A percentile compares a stretch with the other conserved stretches of the same genome.
These are phyloP conservation scores for Sporothrix globosa DNA, from an alignment of 2,329 filamentous ascomycete species.

Conservation along the genomic window DNA sequence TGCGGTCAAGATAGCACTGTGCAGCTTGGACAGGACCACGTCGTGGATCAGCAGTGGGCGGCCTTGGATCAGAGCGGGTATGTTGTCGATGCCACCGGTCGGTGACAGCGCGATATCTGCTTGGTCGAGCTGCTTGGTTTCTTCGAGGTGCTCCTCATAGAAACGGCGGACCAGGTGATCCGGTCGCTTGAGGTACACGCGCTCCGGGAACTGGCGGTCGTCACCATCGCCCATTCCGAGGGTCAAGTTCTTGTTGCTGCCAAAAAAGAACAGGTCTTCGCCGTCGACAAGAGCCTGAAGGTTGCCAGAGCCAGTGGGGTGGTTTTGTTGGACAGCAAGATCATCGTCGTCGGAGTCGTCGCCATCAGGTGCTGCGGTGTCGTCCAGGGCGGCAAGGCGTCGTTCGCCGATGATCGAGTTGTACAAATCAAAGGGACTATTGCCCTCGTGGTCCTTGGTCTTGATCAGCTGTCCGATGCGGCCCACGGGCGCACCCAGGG, in stretches of 20 bases:
- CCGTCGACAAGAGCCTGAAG: slow-evolving; percentile 50
- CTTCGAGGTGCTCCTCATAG: slow-evolving; percentile 66
- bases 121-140: slow-evolving; percentile 37
- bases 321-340: not conserved
- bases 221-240: slow-evolving; percentile 94
- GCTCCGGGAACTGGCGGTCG: slow-evolving; percentile 90
- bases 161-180: slow-evolving; percentile 75
- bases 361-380: not conserved
- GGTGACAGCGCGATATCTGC: slow-evolving; percentile 33
- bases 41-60: slow-evolving; percentile 77
- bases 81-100: slow-evolving; percentile 48
- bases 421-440: slow-evolving; percentile 92
- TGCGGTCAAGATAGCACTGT: slow-evolving; percentile 83
- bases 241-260: slow-evolving; percentile 93
- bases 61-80: slow-evolving; percentile 74
- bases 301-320: slow-evolving; percentile 26
- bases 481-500: slow-evolving; percentile 59
- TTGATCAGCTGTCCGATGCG: slow-evolving; percentile 80
- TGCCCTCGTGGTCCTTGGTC: slow-evolving; percentile 92
- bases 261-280: slow-evolving; percentile 86
- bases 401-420: slow-evolving; percentile 81
- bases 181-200: slow-evolving; percentile 74
- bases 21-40: slow-evolving; percentile 85
- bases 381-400: slow-evolving; percentile 54
- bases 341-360: slow-evolving; percentile 30